Evolutionary conservation across 176 grass and related monocot genomes (phyloP), one percentile per base, ranked within the genome.

Genomic region (Eragrostis nindensis): DNA sequence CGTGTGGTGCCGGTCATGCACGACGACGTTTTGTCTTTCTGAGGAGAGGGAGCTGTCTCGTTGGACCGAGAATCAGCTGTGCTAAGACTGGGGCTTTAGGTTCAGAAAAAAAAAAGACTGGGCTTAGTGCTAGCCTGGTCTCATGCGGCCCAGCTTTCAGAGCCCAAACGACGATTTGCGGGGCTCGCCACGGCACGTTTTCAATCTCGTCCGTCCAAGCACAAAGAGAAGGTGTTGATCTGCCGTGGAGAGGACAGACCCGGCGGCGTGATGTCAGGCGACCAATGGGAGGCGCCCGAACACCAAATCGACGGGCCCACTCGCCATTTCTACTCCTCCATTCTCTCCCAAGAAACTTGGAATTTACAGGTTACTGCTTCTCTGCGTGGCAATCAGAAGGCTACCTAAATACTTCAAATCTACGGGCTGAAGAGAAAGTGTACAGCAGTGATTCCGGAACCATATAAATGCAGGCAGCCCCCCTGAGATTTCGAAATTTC

Each of bases 251-350:
- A 21, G 24, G 40, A n/a, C 2, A 47, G 59, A 62, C 39, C 0
- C 1, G n/a, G n/a, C 4, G 21, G 1, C 14, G 42, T 63, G 84
- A 86, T 68, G 79, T 83, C 83, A 79, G 19, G 14, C 16, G 57
- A 41, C 84, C 80, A 90, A 86, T 90, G 27, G 70, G 62, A 86
- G 41, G 24, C 47, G 49, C 40, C 87, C 56, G 48, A 82, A 89
- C 87, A 89, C 77, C 61, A 47, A 39, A 71, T 16, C 14, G 11
- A 16, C 48, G 40, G 74, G 49, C 29, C 68, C 74, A 85, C 60
- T 1, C 18, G 0, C 1, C 19, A 10, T 43, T 1, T 13, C 41
- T 2, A 30, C 22, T 59, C 2, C 38, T 48, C 0, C 7, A 0
- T 38, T 4, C 1, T 0, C 79, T n/a, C 64, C 65, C 21, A 1